Evolutionary conservation across 371 early-diverging fungal genomes (phyloP).

Genomic region (Batkoa obscura): DNA sequence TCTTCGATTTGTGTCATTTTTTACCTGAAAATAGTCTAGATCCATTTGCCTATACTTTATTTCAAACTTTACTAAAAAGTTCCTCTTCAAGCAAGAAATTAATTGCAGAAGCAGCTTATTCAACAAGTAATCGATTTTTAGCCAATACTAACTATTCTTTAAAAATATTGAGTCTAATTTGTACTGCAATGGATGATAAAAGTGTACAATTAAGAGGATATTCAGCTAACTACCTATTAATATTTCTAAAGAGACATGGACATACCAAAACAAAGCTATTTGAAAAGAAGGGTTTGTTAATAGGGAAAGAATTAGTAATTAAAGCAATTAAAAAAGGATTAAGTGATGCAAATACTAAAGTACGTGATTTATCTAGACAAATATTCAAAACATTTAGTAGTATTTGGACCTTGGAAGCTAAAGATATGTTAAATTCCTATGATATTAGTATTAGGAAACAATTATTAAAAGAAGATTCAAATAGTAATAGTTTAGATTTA

Average conservation of each 20-base stretch:
- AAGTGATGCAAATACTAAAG: constrained; percentile 5
- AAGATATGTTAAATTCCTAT: not conserved
- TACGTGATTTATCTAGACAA: not conserved
- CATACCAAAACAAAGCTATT: not conserved
- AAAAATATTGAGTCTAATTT: not conserved
- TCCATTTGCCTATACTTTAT: not conserved
- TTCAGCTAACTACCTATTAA: not conserved
- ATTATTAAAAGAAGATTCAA: not conserved
- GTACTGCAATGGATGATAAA: not conserved
- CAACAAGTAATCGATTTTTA: not conserved
- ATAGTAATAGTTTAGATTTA: not conserved
- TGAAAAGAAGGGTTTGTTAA: constrained; percentile 2
- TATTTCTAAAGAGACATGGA: constrained; percentile 1
- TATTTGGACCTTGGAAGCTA: not conserved
- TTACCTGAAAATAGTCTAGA: not conserved
- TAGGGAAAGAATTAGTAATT: not conserved
- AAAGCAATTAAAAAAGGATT: not conserved
- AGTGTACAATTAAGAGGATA: not conserved
- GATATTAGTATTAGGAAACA: not conserved
- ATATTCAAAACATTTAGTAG: not conserved
- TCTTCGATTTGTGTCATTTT: not conserved
- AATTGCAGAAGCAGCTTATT: not conserved
- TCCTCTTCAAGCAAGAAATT: constrained; percentile 4
- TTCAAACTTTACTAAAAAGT: constrained; percentile 2
- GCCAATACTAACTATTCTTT: not conserved